Base-by-base conservation (phyloP, 2,329 filamentous ascomycete genomes). In the Ophiognomonia clavigignenti-juglandacearum region DNA sequence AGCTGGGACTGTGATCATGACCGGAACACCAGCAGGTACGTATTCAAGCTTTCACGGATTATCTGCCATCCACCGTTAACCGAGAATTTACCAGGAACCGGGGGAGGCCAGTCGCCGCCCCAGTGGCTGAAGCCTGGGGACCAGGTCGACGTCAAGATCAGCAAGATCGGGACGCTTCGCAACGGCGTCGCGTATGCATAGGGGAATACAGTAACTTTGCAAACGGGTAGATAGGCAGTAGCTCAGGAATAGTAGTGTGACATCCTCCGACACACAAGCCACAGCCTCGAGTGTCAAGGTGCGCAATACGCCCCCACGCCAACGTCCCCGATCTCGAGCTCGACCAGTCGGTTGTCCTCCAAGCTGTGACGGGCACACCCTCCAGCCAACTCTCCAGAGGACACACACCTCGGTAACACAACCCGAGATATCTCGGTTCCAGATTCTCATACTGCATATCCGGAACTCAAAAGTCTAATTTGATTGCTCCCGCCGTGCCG, bases 1-100 rank as follows among this genome's bases (percentile, higher is more conserved):
- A 19, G 63, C 64, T n/a, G 71, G 71, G 1, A 65, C 61, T 4
- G 58, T 73, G 3, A 72, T 74, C 7, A 63, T 74, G 63, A 74
- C 71, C 0, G 71, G 71, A 4, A 75, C 71, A 0, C 71, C 70
- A 2, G 62, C 62, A 34, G 70, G 70, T 54, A 56, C 54, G 57
- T 48, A 22, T 4, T 14, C 8, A 19, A 2, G 22, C 6, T 4
- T 13, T 3, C 11, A 14, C 4, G 9, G 9, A 13, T 18, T 14
- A 4, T 10, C n/a, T n/a, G 6, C 3, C 4, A 5, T 8, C 7
- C 7, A 31, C 16, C n/a, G 26, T 32, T 49, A n/a, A 49, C 20
- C 8, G 10, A 4, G 2, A 22, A 2, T 4, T 24, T 6, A 9
- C 2, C 5, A 64, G 61, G 64, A 35, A 68, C 73, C 16, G 70